phyloP scores from a whole-genome alignment of 345 rosid genomes.

The Nephelium lappaceum region DNA sequence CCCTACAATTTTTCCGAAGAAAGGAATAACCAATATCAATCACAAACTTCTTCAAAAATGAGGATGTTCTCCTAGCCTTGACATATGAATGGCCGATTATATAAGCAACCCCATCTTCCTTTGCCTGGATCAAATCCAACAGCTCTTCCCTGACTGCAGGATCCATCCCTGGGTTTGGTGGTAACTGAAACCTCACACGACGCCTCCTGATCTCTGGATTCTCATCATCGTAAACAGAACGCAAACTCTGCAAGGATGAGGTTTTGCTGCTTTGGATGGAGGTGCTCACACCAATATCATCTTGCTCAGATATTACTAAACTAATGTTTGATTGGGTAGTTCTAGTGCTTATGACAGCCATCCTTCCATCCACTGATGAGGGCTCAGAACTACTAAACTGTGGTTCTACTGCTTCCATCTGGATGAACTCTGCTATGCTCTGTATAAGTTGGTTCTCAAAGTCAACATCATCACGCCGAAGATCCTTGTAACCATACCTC shows the following conservation, averaged over 20 bases:
- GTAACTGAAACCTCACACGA: slow-evolving; percentile 66
- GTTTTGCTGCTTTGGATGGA: slow-evolving; percentile 78
- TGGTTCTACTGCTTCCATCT: slow-evolving; percentile 85
- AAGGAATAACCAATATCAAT: slow-evolving; percentile 85
- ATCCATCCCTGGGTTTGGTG: slow-evolving; percentile 62
- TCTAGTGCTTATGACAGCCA: slow-evolving; percentile 88
- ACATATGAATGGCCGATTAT: slow-evolving; percentile 90
- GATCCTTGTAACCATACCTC: slow-evolving; percentile 94
- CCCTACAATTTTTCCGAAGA: slow-evolving; percentile 93
- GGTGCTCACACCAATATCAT: slow-evolving; percentile 36
- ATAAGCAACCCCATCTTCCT: slow-evolving; percentile 88
- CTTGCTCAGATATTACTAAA: slow-evolving; percentile 59
- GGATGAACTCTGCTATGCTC: slow-evolving; percentile 95
- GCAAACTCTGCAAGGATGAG: slow-evolving; percentile 63
- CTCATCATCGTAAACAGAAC: slow-evolving; percentile 73
- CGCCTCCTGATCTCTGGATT: slow-evolving; percentile 56
- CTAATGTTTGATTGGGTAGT: slow-evolving; percentile 50
- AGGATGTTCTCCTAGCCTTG: slow-evolving; percentile 74
- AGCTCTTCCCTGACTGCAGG: slow-evolving; percentile 79
- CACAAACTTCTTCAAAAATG: slow-evolving; percentile 67
- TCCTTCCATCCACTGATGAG: slow-evolving; percentile 79
- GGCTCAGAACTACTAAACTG: slow-evolving; percentile 56
- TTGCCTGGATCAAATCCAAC: slow-evolving; percentile 74
- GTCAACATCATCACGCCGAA: slow-evolving; percentile 75
- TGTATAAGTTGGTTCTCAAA: slow-evolving; percentile 84